Base-by-base conservation (phyloP, 257 asterid species). In the Capsicum baccatum region DNA sequence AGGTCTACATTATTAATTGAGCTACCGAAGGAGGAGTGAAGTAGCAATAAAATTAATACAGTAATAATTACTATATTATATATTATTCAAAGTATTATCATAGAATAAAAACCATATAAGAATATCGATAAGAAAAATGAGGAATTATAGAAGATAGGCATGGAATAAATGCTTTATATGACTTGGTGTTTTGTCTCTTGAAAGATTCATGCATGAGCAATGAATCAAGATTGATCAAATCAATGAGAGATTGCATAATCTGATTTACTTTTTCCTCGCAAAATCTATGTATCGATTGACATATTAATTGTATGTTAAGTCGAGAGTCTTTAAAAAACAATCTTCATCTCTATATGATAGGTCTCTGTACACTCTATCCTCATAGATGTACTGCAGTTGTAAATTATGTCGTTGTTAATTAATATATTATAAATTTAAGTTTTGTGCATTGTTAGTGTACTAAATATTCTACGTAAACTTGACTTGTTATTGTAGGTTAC, bases 131-230 rank as follows among this genome's bases (percentile, higher is more conserved):
- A 71, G 58, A 5, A 71, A 39, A 71, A 26, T 39, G 39, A 76
- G 63, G 44, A 52, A 48, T 12, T 52, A 26, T 26, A 76, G 47
- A 26, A 52, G 63, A 76, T 76, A 76, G n/a, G 26, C 48, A 14
- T 76, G 63, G 48, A 76, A 76, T 52, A 76, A 52, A 26, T 76
- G 48, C 15, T 19, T 76, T 52, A 50, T 74, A 19, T 50, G 80
- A 21, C 60, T 6, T 50, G 42, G 44, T 73, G 19, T 74, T 39
- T 76, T 26, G 63, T 13, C 48, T 76, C 5, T 26, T 21, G 48
- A 52, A 54, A 26, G 81, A 50, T 76, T 76, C 63, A 52, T 76
- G 64, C 52, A 76, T 76, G 62, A 50, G 12, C 33, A 26, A 26
- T 26, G 33, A 26, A 26, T 26, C 33, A 12, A 6, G 55, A 74